Evolutionary conservation across 2,329 filamentous ascomycete species (phyloP), one percentile per base, ranked within the genome.

Genomic region (Coniochaeta hoffmannii): DNA sequence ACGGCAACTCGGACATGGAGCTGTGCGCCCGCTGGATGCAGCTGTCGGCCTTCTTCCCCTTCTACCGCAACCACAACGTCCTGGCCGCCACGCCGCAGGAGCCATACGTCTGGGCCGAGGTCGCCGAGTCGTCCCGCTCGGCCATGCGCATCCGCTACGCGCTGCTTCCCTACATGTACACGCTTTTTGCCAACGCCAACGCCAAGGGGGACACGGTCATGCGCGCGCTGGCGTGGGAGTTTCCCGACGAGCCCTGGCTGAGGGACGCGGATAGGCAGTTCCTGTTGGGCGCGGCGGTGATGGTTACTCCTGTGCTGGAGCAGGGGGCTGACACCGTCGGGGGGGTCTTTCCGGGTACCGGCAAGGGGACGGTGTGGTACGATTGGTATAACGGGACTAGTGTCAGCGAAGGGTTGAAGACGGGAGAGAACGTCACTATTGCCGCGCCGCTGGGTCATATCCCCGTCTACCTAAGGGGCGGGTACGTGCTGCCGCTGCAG

Each of bases 41-140:
- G 64, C 70, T 74, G 56, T 64, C 63, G 0, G 86, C 86, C 11
- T 90, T 90, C 75, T 89, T 89, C 72, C 85, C 87, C 7, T 90
- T 90, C 71, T 90, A 89, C 71, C 77, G 87, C 26, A 90, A 90
- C 69, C 88, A 92, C 73, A 90, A 90, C 64, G 73, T 73, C 3
- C 71, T 87, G 1, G 77, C 76, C 0, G 79, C 83, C 11, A 76
- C 76, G 53, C 66, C 79, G 0, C 88, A 92, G 65, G 88, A 92
- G 68, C 86, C 87, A 0, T 92, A 88, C 64, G 66, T 78, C 15
- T 91, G 88, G 88, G 73, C 73, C 3, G 79, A 78, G 1, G 88
- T 90, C 1, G 78, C 79, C 2, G 78, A 83, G 4, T 86, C 88
- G 0, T 77, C 80, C n/a, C 81, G 79, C 59, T 73, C 69, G 0